Base-by-base conservation (phyloP, 306 rosid genomes). In the Vachellia collinsii region DNA sequence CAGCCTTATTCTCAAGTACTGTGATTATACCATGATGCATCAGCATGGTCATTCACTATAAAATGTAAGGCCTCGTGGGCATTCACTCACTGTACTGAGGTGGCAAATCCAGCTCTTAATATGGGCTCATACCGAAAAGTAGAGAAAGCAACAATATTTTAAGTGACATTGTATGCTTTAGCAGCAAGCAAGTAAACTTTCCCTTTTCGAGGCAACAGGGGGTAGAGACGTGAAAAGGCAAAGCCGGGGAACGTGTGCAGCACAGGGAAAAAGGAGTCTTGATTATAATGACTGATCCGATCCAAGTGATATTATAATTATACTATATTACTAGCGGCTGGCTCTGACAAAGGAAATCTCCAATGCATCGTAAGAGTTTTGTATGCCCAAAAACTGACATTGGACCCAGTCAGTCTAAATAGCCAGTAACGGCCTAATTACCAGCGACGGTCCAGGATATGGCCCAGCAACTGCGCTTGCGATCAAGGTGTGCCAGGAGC, bases 91-190 rank as follows among this genome's bases (percentile, higher is more conserved):
- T 77, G 67, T 78, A 46, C 67, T 65, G 64, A 8, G 69, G 79
- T 47, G 85, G 70, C 79, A 83, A 80, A 74, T 44, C 63, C 65
- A 47, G 76, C 66, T 64, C 78, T 83, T 80, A 77, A 70, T 38
- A 70, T 13, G 69, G 70, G 14, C 22, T 56, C 54, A 14, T 41
- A 17, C 22, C 10, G 51, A 39, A n/a, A 39, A 68, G 70, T 1
- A 16, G 2, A 53, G 63, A 29, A 86, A 79, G 79, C 70, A 77
- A 82, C 63, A 77, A 77, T 79, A 50, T 83, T 76, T 59, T 59
- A 79, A 77, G 77, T 54, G 65, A 44, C 82, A 36, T 66, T 16
- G 80, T 84, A 82, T 83, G 87, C 93, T 88, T 86, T 23, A 41
- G 23, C 14, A 19, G 76, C 78, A 80, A 80, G 89, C 78, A 80